Percentiles rank a stretch among this genome's conserved stretches.
phyloP scores from a whole-genome alignment of 192 early-diverging fungal species.

The Podila minutissima region DNA sequence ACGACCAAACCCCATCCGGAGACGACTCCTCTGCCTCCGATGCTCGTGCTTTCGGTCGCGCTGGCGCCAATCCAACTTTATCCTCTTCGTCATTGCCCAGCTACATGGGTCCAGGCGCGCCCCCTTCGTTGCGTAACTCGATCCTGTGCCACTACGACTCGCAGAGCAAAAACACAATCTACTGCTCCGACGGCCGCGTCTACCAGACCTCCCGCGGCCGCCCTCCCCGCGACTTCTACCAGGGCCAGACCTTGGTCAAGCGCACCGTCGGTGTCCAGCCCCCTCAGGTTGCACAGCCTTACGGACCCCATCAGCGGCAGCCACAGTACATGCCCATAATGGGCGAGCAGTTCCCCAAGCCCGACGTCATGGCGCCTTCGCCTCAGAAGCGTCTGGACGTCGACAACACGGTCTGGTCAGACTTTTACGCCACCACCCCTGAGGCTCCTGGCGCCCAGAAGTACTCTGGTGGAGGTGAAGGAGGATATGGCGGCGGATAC shows the following conservation, averaged over 20 bases:
- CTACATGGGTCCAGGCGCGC: background rate
- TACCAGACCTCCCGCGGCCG: background rate
- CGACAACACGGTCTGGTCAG: no score
- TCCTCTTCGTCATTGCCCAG: no score
- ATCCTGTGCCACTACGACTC: background rate
- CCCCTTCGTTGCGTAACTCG: background rate
- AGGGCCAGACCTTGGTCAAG: background rate
- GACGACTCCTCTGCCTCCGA: no score
- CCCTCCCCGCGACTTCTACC: background rate
- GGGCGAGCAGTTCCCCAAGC: no score
- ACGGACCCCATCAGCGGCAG: no score
- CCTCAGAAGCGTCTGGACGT: no score
- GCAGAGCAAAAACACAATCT: background rate
- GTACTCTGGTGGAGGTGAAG: background rate
- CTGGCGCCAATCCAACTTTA: background rate
- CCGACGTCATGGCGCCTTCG: no score
- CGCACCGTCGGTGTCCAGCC: no score
- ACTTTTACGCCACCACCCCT: no score
- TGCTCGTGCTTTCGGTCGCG: background rate
- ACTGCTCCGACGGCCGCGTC: conserved; percentile 3
- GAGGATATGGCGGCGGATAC: background rate
- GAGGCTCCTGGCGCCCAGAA: background rate
- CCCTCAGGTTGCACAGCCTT: no score
- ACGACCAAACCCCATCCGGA: background rate
- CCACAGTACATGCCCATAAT: no score